Percentiles rank a stretch among this genome's conserved stretches.
These are phyloP conservation scores for Gnomoniopsis smithogilvyi DNA, from an alignment of 2,329 filamentous ascomycete species.

Conservation along the genomic window DNA sequence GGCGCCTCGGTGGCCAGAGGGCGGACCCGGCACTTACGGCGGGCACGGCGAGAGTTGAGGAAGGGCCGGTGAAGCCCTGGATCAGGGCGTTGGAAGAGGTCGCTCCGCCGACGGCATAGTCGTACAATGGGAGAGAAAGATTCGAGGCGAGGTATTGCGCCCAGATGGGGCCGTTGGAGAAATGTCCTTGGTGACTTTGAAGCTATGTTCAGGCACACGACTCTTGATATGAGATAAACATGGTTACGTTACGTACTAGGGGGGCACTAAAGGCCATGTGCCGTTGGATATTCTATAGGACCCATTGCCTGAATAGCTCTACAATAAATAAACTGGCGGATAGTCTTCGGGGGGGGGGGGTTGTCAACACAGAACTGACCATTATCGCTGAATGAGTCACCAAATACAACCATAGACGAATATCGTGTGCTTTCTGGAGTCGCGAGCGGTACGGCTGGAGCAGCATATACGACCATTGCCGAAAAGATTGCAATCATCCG, in stretches of 20 bases:
- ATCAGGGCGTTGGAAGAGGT: constrained; percentile 10
- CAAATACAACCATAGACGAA: constrained; percentile 1
- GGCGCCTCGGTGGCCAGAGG: too few species aligned
- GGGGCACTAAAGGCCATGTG: constrained; percentile 3
- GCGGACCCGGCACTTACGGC: background rate
- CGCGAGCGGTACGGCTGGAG: too few species aligned
- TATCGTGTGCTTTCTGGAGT: background rate
- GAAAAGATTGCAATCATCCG: too few species aligned
- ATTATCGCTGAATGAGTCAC: background rate
- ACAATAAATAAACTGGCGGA: background rate
- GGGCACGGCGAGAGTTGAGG: background rate
- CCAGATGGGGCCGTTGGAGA: constrained; percentile 7
- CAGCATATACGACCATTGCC: too few species aligned
- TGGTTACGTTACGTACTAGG: background rate
- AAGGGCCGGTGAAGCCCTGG: constrained; percentile 10
- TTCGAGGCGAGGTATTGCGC: background rate
- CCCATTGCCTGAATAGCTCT: background rate
- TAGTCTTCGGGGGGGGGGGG: background rate
- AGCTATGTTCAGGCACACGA: background rate
- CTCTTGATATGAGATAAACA: background rate
- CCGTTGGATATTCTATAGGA: background rate
- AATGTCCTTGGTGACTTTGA: background rate
- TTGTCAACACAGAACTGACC: background rate
- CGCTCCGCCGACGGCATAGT: background rate
- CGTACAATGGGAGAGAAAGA: constrained; percentile 1